Conservation (phyloP, 495 filamentous ascomycete genomes). For the Trichoderma erinaceum region DNA sequence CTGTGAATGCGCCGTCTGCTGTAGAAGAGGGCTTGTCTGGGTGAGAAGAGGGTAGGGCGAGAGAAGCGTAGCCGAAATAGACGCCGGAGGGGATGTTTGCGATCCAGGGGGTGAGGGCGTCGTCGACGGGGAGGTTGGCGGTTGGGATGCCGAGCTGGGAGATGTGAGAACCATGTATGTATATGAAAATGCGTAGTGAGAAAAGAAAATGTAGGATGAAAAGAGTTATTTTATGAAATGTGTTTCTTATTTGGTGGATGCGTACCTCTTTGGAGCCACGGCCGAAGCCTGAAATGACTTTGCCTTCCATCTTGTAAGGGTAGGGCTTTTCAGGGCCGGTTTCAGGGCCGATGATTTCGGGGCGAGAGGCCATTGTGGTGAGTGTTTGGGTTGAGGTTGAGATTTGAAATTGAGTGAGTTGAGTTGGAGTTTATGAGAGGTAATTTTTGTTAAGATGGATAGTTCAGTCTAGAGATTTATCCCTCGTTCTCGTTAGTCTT, state of each 20-base stretch:
- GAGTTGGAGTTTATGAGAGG: background rate
- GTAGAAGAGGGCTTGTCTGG: conserved; percentile 26
- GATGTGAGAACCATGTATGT: background rate
- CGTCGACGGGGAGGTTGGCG: conserved; percentile 86
- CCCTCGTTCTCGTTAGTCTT: background rate
- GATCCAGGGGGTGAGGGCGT: conserved; percentile 61
- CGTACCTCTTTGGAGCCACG: conserved; percentile 79
- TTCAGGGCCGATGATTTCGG: conserved; percentile 60
- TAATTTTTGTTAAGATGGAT: background rate
- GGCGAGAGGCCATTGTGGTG: conserved; percentile 37
- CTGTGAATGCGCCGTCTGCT: conserved; percentile 10
- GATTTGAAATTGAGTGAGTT: background rate
- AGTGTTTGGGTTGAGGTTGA: conserved; percentile 15
- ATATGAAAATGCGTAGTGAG: too few species aligned
- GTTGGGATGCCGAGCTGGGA: conserved; percentile 84
- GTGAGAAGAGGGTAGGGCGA: conserved; percentile 44
- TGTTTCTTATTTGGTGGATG: background rate
- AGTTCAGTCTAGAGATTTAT: background rate
- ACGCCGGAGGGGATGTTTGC: conserved; percentile 67
- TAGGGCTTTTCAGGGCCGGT: conserved; percentile 68
- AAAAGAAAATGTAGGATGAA: background rate
- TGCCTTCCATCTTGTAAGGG: conserved; percentile 72
- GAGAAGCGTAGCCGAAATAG: conserved; percentile 83
- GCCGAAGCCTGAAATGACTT: conserved; percentile 88
- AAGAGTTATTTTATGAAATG: background rate